Conservation (phyloP, 2,329 filamentous ascomycete genomes). For the Venturia nashicola region DNA sequence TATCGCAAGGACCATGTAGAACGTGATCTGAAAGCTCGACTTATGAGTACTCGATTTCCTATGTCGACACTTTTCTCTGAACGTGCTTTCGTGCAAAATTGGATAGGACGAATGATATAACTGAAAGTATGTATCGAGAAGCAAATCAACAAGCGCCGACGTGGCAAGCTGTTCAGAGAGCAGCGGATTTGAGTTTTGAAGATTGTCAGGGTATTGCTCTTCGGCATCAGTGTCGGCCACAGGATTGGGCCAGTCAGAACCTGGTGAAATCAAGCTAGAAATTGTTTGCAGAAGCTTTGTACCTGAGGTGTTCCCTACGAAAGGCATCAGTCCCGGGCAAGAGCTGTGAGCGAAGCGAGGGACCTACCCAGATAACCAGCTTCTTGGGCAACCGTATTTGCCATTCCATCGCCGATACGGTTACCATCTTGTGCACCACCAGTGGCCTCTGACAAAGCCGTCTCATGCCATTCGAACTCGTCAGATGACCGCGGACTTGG, state of each 20-base stretch:
- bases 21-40: slow-evolving; percentile 11
- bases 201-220: not conserved
- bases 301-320: slow-evolving; percentile 12
- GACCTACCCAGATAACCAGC: slow-evolving; percentile 11
- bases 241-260: not conserved
- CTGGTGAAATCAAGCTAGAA: slow-evolving; percentile 11
- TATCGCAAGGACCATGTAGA: slow-evolving; percentile 13
- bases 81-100: slow-evolving; percentile 12
- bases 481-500: not conserved
- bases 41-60: not conserved
- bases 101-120: slow-evolving; percentile 13
- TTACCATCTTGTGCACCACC: not conserved
- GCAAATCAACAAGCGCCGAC: slow-evolving; percentile 10
- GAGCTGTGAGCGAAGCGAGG: not conserved
- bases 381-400: slow-evolving; percentile 8
- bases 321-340: not conserved
- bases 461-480: slow-evolving; percentile 10
- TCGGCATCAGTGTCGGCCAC: not conserved
- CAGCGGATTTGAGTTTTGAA: not conserved
- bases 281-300: slow-evolving; percentile 12
- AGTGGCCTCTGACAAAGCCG: slow-evolving; percentile 2
- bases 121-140: slow-evolving; percentile 13
- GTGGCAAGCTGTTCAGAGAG: slow-evolving; percentile 7
- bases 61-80: slow-evolving; percentile 9
- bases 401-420: slow-evolving; percentile 8